Evolutionary conservation across 768 basidiomycete genomes (phyloP).

Genomic region (Boletales sp.): DNA sequence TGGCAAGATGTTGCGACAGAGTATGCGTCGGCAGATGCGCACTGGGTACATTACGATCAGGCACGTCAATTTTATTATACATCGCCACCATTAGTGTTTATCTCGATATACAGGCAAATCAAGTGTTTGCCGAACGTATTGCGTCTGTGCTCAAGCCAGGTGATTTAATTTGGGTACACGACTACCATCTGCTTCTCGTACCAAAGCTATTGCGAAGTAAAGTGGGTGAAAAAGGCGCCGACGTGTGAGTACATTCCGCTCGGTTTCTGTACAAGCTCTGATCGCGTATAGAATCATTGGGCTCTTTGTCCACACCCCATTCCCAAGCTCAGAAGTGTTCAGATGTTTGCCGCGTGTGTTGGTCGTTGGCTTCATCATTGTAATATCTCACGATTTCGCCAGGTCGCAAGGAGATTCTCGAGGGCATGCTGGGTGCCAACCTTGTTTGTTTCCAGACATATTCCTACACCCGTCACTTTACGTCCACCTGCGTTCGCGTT

Average conservation of each 20-base stretch:
- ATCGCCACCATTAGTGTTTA: conserved; percentile 1
- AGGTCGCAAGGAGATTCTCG: conserved; percentile 89
- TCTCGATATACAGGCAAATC: conserved; percentile 62
- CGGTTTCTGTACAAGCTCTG: neutral
- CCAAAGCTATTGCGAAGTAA: conserved; percentile 79
- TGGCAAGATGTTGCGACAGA: conserved; percentile 96
- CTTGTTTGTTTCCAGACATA: conserved; percentile 97
- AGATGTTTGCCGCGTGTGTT: conserved; percentile 82
- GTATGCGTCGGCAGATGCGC: conserved; percentile 77
- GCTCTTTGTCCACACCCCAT: conserved; percentile 96
- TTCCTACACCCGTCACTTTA: conserved; percentile 93
- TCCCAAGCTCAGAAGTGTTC: conserved; percentile 96
- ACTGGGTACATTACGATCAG: conserved; percentile 49
- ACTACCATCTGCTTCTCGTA: conserved; percentile 93
- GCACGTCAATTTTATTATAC: conserved; percentile 6
- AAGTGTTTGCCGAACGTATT: conserved; percentile 72
- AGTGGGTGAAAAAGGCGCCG: conserved; percentile 36
- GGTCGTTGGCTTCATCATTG: neutral
- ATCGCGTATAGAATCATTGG: conserved; percentile 54
- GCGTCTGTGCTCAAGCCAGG: conserved; percentile 77
- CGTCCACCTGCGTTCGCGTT: conserved; percentile 91
- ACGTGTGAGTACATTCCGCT: conserved; percentile 14
- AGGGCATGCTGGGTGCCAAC: conserved; percentile 97
- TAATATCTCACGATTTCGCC: conserved; percentile 2
- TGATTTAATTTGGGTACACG: conserved; percentile 93